A percentile compares a stretch with the other conserved stretches of the same genome.
Evolutionary conservation across 2,329 filamentous ascomycete species (phyloP).

Genomic region (Trichoderma arundinaceum): DNA sequence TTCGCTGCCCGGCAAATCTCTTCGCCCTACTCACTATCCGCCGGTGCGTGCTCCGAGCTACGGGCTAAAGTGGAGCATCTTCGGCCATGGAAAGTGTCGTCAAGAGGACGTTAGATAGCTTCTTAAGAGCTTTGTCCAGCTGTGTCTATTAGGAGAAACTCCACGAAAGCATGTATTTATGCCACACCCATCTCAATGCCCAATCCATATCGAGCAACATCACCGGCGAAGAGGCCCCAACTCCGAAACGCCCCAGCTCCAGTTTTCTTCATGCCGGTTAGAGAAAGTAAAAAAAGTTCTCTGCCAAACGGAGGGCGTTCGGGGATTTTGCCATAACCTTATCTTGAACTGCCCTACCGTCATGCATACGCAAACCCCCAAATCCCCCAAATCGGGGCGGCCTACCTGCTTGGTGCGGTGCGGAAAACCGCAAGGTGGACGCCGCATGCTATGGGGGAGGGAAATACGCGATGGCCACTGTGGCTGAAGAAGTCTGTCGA

Average conservation of each 20-base stretch:
- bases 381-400: background rate
- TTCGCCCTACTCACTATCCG: background rate
- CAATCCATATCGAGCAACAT: background rate
- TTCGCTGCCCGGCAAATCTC: no score
- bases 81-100: background rate
- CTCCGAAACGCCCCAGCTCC: background rate
- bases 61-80: background rate
- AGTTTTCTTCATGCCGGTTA: conserved; percentile 1
- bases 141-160: background rate
- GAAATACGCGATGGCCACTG: background rate
- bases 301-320: background rate
- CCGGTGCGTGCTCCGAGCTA: conserved; percentile 1
- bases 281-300: background rate
- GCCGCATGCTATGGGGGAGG: no score
- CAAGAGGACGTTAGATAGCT: background rate
- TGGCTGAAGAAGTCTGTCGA: background rate
- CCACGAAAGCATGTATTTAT: background rate
- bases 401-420: no score
- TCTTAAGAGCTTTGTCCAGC: background rate
- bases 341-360: background rate
- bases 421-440: no score
- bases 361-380: conserved; percentile 8
- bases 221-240: background rate
- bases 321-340: background rate
- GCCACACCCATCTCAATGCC: no score